phyloP scores from a whole-genome alignment of 2,329 filamentous ascomycete genomes.

The Aureobasidium leucospermi region DNA sequence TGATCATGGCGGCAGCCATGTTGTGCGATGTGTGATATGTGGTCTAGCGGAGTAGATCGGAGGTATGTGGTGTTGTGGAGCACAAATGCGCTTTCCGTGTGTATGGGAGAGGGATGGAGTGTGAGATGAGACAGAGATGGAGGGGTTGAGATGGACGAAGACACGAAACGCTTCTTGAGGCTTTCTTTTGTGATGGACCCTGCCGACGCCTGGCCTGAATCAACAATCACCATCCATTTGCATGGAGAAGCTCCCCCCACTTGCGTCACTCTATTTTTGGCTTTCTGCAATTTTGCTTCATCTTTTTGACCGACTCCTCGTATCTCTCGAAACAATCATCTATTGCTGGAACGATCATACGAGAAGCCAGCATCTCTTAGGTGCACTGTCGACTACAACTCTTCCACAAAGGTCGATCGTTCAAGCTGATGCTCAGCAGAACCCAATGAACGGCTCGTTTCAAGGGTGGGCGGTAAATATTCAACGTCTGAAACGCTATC shows the following conservation, averaged over 20 bases:
- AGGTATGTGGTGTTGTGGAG: not conserved
- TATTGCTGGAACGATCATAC: too few species aligned
- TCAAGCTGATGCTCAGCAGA: not conserved
- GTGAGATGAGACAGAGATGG: not conserved
- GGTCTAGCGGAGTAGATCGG: not conserved
- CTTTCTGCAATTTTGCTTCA: not conserved
- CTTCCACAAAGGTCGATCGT: not conserved
- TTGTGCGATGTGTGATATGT: slow-evolving; percentile 5
- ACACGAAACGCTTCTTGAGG: not conserved
- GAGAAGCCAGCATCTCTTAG: too few species aligned
- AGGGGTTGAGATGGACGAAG: not conserved
- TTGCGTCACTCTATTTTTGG: slow-evolving; percentile 13
- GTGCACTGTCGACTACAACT: not conserved
- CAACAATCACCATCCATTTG: slow-evolving; percentile 4
- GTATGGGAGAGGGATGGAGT: not conserved
- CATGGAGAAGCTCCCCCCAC: slow-evolving; percentile 1
- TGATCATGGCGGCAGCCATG: slow-evolving; percentile 34
- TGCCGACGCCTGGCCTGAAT: slow-evolving; percentile 1
- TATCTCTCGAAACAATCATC: not conserved
- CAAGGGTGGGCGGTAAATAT: not conserved
- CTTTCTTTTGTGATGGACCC: not conserved
- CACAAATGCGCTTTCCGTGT: not conserved
- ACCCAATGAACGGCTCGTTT: not conserved
- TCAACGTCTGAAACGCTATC: slow-evolving; percentile 1
- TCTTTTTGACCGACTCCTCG: not conserved